phyloP scores from a whole-genome alignment of 169 alveolate species.

The Pseudocohnilembus persalinus region DNA sequence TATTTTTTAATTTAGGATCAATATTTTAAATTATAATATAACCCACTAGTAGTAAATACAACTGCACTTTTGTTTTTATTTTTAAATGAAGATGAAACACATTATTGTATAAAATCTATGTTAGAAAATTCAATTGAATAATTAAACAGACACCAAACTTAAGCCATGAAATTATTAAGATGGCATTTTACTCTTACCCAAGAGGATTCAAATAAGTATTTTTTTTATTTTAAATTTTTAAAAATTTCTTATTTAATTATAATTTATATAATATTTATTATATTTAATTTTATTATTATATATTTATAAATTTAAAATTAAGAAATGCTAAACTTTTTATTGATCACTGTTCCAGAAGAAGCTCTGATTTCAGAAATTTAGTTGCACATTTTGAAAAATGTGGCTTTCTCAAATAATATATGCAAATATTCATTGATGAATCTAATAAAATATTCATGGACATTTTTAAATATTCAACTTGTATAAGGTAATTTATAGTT shows the following conservation, averaged over 20 bases:
- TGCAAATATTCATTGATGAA: background rate
- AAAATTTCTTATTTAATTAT: background rate
- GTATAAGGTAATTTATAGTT: background rate
- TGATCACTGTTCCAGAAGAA: background rate
- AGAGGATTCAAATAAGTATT: background rate
- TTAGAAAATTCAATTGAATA: conserved; percentile 30
- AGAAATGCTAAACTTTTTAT: background rate
- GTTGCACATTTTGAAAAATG: background rate
- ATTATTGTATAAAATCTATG: conserved; percentile 36
- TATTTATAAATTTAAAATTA: too few species aligned
- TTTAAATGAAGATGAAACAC: conserved; percentile 35
- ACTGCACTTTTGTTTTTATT: conserved; percentile 16
- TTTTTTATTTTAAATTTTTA: background rate
- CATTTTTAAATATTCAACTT: background rate
- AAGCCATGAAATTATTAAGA: background rate
- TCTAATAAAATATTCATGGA: background rate
- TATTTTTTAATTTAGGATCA: background rate
- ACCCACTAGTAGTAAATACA: conserved; percentile 36
- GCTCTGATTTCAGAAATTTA: background rate
- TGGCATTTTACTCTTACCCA: background rate
- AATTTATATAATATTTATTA: background rate
- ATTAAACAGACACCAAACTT: background rate
- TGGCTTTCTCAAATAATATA: background rate
- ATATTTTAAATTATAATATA: conserved; percentile 26
- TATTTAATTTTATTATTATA: too few species aligned